These are phyloP conservation scores for Fraxinus pennsylvanica DNA, from an alignment of 257 asterid genomes.

Conservation along the genomic window DNA sequence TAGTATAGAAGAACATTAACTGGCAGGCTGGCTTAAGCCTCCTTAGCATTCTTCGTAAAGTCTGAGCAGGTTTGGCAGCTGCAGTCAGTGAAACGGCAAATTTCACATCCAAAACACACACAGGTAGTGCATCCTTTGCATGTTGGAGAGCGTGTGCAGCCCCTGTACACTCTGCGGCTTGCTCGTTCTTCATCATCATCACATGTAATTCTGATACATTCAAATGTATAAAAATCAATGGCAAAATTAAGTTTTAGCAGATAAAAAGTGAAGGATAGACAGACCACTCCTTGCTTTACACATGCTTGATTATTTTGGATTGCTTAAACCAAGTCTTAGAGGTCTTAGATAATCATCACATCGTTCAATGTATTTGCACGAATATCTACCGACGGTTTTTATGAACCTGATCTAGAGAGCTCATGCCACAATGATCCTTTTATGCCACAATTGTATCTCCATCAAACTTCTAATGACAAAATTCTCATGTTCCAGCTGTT, in stretches of 20 bases:
- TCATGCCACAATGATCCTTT: neutral
- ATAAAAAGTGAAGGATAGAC: neutral
- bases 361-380: neutral
- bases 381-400: neutral
- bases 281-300: neutral
- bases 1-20: neutral
- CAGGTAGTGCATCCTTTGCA: constrained; percentile 63
- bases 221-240: neutral
- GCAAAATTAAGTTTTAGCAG: neutral
- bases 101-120: constrained; percentile 57
- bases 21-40: constrained; percentile 18
- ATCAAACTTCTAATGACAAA: neutral
- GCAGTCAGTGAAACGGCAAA: constrained; percentile 54
- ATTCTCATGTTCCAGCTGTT: neutral
- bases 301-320: neutral
- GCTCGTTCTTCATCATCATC: constrained; percentile 59
- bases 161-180: constrained; percentile 54
- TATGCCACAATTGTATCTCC: neutral
- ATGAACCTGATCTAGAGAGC: neutral
- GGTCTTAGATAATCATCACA: neutral
- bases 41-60: constrained; percentile 46
- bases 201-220: constrained; percentile 43
- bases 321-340: neutral
- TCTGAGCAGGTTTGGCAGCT: constrained; percentile 57
- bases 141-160: constrained; percentile 48